Evolutionary conservation across 768 basidiomycete species (phyloP), one percentile per base, ranked within the genome.

Genomic region (Boletus barrowsii): DNA sequence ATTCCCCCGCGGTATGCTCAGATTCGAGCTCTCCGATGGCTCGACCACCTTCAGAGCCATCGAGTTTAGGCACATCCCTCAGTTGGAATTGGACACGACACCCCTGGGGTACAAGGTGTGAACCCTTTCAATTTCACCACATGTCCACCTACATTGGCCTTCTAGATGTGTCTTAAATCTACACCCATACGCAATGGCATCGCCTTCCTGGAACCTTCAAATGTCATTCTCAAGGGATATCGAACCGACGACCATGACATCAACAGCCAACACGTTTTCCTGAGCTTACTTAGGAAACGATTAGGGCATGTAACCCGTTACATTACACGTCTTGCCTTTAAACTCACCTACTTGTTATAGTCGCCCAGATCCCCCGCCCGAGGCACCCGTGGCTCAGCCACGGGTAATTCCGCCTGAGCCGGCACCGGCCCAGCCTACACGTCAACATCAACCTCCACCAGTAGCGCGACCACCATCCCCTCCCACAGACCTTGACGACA

Each of bases 1-100:
- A 52, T 98, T 93, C 68, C 84, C 92, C 4, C 73, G 92, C 49
- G 81, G 84, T 30, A 93, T 91, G 84, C 75, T 97, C 52, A 79
- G 73, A 42, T 76, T 97, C 29, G 77, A 85, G 59, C 69, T 97
- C 47, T 86, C 82, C 49, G 95, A 98, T 67, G 95, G 95, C n/a
- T 67, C 73, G 14, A 79, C 75, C 3, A 77, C 72, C 4, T 68
- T 95, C 32, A 78, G 79, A 35, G 95, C 89, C 3, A 84, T 95
- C 57, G 95, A 98, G 65, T 92, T 86, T 58, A 81, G 80, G 49
- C 71, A 76, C 22, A 66, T 97, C 29, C 80, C 82, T 2, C 76
- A 82, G 42, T 59, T 98, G 18, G 77, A 78, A 46, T 76, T 98
- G 17, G 90, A 88, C 9, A 81, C 79, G 18, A 96, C 93, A 1